Base-by-base conservation (phyloP, 768 basidiomycete species). In the Trametopsis cervina region DNA sequence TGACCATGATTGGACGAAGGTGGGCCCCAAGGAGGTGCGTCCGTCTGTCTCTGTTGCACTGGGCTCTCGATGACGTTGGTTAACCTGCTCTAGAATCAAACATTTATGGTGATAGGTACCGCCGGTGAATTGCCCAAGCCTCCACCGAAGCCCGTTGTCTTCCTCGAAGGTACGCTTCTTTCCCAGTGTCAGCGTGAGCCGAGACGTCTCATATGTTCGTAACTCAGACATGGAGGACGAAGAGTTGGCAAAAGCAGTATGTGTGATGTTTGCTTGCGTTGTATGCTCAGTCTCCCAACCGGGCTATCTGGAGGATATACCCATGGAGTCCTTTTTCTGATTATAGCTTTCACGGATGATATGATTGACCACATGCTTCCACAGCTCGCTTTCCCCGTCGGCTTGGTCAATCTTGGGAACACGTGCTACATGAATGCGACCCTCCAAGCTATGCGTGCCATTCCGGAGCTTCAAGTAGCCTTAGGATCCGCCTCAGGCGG, bases 351-450 rank as follows among this genome's bases (percentile, higher is more conserved):
- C 29, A 33, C 15, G 7, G 7, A 33, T 33, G 7, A 7, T 15
- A 33, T 33, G 7, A 33, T 7, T 7, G 29, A 33, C 29, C 7
- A 33, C 29, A 33, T 7, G 29, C 33, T 27, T 37, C 13, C 43
- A 3, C 60, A 89, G 88, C 76, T 92, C 27, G 74, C 81, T 9
- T 74, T 83, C 57, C 91, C 91, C 2, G 88, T 89, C 44, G 91
- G 91, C 13, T 68, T 95, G 43, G 73, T 69, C 60, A 95, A 95
- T 59, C 69, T 94, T 29, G 93, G 95, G 27, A 97, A 97, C 62
- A 97, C 94, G 0, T 97, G 95, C 60, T 99, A 99, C 68, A 91
- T 97, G 85, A 98, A 95, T 62, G 82, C 96, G 1, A 91, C 89
- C 1, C 72, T 98, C 1, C 96, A 99, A 69, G 84, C 88, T n/a